Base-by-base conservation (phyloP, 331 rosid genomes). In the Stylosanthes scabra region DNA sequence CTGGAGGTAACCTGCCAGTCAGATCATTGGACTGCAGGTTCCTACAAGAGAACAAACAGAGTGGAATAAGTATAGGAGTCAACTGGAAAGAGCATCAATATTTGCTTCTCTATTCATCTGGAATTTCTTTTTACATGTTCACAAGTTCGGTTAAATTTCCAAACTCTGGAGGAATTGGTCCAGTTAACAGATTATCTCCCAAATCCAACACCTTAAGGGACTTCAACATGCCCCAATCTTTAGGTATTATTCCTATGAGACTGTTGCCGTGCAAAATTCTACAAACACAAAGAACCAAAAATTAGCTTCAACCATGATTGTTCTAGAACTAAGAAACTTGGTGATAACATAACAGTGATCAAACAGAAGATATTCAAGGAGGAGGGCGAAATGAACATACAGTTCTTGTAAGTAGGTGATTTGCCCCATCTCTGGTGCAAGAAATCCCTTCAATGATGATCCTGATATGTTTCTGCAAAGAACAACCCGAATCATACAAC, bases 121-220 rank as follows among this genome's bases (percentile, higher is more conserved):
- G 59, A 76, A 78, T 57, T 71, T 77, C 59, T 61, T 28, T 28
- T 78, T 88, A 95, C 99, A 95, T 87, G 86, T 73, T 88, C 86
- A 78, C 81, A 64, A 79, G 51, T 71, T 61, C 82, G 39, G 85
- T 70, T 80, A 87, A 79, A 79, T 86, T 84, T 75, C 96, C 99
- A 61, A 92, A 68, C 88, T 90, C 97, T 5, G 85, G 81, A 82
- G 99, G 99, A 84, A 95, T 88, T 13, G 89, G 86, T 63, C 99
- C 99, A 0, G 90, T 63, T 70, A 95, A 84, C 71, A 66, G 93
- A 87, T 95, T 95, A 73, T 3, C 70, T 78, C 99, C 99, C 88
- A 95, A 86, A 83, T 92, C 98, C 85, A 95, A 85, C 81, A 86
- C 84, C 80, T 44, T 76, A 68, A 95, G 96, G 68, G 78, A 60